These are phyloP conservation scores for Musa itinerans DNA, from an alignment of 176 grass and related monocot species.

Conservation along the genomic window DNA sequence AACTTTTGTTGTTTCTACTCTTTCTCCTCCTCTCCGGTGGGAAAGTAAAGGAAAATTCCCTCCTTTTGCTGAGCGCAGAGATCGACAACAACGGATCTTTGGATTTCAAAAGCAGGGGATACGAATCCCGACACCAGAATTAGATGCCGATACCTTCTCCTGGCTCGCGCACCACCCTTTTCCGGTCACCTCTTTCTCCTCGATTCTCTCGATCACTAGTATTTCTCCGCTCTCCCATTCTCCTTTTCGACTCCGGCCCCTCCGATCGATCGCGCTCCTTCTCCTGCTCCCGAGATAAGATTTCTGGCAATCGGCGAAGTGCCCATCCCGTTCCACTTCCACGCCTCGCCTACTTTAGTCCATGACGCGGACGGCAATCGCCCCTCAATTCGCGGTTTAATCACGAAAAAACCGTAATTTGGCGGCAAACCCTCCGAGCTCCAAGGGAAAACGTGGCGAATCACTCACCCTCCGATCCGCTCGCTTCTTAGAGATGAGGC, in stretches of 20 bases:
- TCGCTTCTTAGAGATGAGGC: not conserved
- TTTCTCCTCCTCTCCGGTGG: not conserved
- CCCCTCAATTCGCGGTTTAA: not conserved
- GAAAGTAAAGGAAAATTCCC: not conserved
- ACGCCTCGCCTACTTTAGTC: not conserved
- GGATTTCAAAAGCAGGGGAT: not conserved
- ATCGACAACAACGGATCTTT: not conserved
- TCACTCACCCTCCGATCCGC: not conserved
- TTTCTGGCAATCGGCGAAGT: not conserved
- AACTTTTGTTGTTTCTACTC: not conserved
- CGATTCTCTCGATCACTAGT: not conserved
- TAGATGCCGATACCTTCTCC: not conserved
- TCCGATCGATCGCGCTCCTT: not conserved
- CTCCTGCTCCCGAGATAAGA: not conserved
- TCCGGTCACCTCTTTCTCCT: not conserved
- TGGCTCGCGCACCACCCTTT: not conserved
- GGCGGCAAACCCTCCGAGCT: conserved; percentile 5
- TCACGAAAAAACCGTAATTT: not conserved
- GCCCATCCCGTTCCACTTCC: not conserved
- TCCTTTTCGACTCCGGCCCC: not conserved
- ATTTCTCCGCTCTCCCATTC: not conserved
- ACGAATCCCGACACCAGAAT: conserved; percentile 1
- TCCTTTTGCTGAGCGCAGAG: not conserved
- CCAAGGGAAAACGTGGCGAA: not conserved
- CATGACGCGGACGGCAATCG: not conserved